These are phyloP conservation scores for Cardamine chenopodiifolia DNA, from an alignment of 345 rosid species.

Conservation along the genomic window DNA sequence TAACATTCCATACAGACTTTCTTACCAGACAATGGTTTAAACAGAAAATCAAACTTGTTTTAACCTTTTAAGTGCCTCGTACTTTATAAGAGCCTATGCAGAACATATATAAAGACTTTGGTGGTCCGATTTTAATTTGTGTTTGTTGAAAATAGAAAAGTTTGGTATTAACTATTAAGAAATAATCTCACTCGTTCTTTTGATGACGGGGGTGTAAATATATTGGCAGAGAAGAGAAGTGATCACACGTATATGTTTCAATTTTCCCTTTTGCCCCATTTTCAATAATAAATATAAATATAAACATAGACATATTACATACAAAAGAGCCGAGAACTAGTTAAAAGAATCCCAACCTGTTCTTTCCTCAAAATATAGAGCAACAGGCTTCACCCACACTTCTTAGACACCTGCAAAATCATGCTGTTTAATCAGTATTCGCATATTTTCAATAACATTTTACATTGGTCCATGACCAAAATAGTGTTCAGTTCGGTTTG, in stretches of 20 bases:
- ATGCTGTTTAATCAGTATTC: background rate
- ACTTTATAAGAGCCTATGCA: no score
- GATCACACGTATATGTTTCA: constrained; percentile 11
- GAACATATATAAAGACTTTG: no score
- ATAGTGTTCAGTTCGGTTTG: background rate
- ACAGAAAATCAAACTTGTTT: no score
- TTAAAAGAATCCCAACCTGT: constrained; percentile 31
- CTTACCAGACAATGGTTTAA: no score
- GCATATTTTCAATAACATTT: background rate
- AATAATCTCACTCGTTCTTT: background rate
- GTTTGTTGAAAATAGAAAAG: no score
- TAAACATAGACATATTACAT: constrained; percentile 25
- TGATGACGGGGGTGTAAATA: background rate
- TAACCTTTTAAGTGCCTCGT: no score
- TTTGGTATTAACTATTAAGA: no score
- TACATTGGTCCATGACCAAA: background rate
- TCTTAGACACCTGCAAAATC: constrained; percentile 29
- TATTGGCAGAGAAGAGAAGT: background rate
- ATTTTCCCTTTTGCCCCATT: background rate
- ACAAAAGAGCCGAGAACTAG: constrained; percentile 24
- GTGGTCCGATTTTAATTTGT: no score
- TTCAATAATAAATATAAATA: constrained; percentile 24
- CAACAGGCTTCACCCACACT: constrained; percentile 36
- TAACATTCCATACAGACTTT: no score
- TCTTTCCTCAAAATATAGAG: constrained; percentile 27